phyloP scores from a whole-genome alignment of 129 eudicot species.

The Kitagawia praeruptora region DNA sequence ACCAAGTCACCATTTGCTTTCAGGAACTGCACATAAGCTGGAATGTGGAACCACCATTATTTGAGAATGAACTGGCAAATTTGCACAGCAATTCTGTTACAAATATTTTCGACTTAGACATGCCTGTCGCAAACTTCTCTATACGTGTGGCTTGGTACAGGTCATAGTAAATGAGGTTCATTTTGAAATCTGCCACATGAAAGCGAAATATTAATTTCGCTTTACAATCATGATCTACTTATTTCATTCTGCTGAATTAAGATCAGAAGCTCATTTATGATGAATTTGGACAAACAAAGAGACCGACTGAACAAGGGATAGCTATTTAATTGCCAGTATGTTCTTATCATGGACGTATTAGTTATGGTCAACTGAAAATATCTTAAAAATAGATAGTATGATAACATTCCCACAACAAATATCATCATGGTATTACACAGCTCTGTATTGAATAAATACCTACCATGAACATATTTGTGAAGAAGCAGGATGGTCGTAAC shows the following conservation, averaged over 20 bases:
- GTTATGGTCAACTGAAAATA: neutral
- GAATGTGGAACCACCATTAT: constrained; percentile 16
- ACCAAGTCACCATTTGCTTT: constrained; percentile 84
- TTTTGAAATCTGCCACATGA: constrained; percentile 59
- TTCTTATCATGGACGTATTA: neutral
- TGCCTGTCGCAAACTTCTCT: constrained; percentile 96
- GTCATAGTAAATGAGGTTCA: constrained; percentile 89
- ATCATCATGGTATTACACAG: neutral
- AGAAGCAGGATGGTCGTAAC: neutral
- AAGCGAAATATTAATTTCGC: neutral
- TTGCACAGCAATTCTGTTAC: neutral
- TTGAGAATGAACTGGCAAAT: neutral
- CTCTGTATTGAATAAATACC: neutral
- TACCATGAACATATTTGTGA: neutral
- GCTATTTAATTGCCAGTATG: neutral
- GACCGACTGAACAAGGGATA: neutral
- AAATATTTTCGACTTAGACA: constrained; percentile 1
- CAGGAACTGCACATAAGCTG: constrained; percentile 92
- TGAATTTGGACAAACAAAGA: neutral
- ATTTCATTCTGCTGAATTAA: neutral
- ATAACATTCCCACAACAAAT: neutral
- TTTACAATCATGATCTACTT: neutral
- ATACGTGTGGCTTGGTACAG: constrained; percentile 92
- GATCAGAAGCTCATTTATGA: neutral
- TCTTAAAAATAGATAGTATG: too few relatives aligned